Evolutionary conservation across 2,329 filamentous ascomycete genomes (phyloP), one percentile per base, ranked within the genome.

Genomic region (Septoria linicola): DNA sequence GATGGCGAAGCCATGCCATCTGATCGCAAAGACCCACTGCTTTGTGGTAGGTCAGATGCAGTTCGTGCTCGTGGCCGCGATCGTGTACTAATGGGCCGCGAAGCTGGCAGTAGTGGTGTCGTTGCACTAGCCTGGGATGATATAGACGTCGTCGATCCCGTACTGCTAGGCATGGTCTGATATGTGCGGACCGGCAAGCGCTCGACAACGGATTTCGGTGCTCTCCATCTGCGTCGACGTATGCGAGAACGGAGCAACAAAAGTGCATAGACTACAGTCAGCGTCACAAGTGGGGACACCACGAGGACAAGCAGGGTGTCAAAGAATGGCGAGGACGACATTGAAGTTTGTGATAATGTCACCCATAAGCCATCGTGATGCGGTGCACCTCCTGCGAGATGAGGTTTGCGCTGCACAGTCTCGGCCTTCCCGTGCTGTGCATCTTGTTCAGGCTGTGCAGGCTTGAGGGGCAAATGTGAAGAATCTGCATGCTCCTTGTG

Each of bases 291-390:
- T 6, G 93, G 93, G 64, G 91, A 96, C 47, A 97, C 84, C 25
- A 99, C 90, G n/a, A 99, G 77, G 7, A 99, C 90, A n/a, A 97
- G 77, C 2, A 99, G 79, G 0, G 92, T 97, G 67, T 99, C 93
- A 61, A 97, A 91, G 73, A 99, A 96, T 0, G 93, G 91, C 61
- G 87, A 95, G 4, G 87, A 87, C 57, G 89, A 92, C 73, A 85
- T 83, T 70, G 83, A 92, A 0, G 90, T 91, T 1, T 91, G 93
- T 1, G 89, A 93, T 49, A 99, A 82, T 6, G 93, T 96, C n/a
- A 99, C 89, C 90, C 90, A 97, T 3, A 99, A 80, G 1, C 90
- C 92, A 62, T 93, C 84, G 58, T 84, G 84, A 21, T 63, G 55
- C 19, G 49, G 46, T n/a, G 47, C 43, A 17, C 51, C 49, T 42